phyloP scores from a whole-genome alignment of 2,329 filamentous ascomycete species.

The Fusarium domesticum region DNA sequence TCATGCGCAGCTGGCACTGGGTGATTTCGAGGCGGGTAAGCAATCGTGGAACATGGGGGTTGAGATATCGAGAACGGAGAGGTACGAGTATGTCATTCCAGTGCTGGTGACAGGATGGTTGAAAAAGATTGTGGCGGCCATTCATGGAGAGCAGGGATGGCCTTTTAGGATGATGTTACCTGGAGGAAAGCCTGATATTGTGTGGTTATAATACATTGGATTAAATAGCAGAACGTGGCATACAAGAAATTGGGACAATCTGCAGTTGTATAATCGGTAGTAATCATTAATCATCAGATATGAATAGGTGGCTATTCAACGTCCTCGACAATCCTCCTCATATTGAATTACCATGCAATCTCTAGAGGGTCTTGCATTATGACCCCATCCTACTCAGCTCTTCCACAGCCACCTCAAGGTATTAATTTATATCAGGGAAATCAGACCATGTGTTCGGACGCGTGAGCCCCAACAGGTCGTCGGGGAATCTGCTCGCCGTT shows the following conservation, averaged over 20 bases:
- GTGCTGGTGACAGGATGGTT: slow-evolving; percentile 32
- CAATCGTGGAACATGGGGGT: slow-evolving; percentile 27
- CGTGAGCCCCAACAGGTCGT: slow-evolving; percentile 12
- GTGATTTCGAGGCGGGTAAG: slow-evolving; percentile 10
- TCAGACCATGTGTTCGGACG: slow-evolving; percentile 18
- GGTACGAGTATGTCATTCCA: slow-evolving; percentile 34
- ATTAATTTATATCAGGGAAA: too few relatives aligned
- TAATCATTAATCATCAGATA: neutral
- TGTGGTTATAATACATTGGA: slow-evolving; percentile 19
- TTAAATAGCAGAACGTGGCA: too few relatives aligned
- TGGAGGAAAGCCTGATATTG: slow-evolving; percentile 26
- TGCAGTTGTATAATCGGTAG: neutral
- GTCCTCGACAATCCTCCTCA: neutral
- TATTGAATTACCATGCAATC: too few relatives aligned
- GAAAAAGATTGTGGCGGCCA: slow-evolving; percentile 23
- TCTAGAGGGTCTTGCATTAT: too few relatives aligned
- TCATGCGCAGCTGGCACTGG: slow-evolving; percentile 26
- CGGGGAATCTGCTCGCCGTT: slow-evolving; percentile 11
- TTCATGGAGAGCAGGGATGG: slow-evolving; percentile 29
- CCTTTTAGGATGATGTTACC: slow-evolving; percentile 34
- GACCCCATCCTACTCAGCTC: too few relatives aligned
- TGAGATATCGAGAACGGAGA: slow-evolving; percentile 24
- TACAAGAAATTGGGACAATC: too few relatives aligned
- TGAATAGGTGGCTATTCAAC: neutral
- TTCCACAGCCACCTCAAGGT: too few relatives aligned